Evolutionary conservation across 805 yeast species (phyloP), one percentile per base, ranked within the genome.

Genomic region (Komagataella kurtzmanii): DNA sequence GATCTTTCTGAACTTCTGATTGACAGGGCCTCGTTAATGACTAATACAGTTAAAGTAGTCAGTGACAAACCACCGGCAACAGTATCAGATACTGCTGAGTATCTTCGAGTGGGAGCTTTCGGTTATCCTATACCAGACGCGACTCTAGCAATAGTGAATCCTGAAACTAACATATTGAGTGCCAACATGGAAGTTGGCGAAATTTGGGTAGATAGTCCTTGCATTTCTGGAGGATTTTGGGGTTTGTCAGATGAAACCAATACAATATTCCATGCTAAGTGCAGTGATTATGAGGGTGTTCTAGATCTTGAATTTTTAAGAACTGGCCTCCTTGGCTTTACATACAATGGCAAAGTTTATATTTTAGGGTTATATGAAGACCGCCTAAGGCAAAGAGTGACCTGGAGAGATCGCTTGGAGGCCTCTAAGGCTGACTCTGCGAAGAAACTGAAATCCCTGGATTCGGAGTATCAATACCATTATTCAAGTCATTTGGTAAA

Each of bases 101-200:
- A 72, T 50, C 67, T 88, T 46, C 71, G 95, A 50, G 83, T 93
- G 0, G 95, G 95, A 17, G 85, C 97, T 0, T 93, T 91, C 72
- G 99, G 99, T 0, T 88, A 75, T 60, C 98, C 99, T 1, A 65
- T 93, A 1, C 97, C 97, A 0, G 97, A 91, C 68, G 91, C 97
- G 0, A 87, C 95, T 0, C 64, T 91, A 36, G 97, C 97, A 0
- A 79, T 93, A 24, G 98, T 93, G 0, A 89, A 95, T 62, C 98
- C 98, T 0, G 98, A 93, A 54, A 88, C 91, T 53, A 76, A 83
- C 44, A 71, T 82, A 2, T 68, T 93, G 17, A 85, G 88, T 3
- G 80, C 81, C 2, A 83, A 76, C 49, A 78, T 86, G 60, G 88
- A 85, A 55, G 87, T 93, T 14, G 99, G 99, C 24, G 99, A 93